Base-by-base conservation (phyloP, 73 alveolate genomes). In the Breviolum minutum region DNA sequence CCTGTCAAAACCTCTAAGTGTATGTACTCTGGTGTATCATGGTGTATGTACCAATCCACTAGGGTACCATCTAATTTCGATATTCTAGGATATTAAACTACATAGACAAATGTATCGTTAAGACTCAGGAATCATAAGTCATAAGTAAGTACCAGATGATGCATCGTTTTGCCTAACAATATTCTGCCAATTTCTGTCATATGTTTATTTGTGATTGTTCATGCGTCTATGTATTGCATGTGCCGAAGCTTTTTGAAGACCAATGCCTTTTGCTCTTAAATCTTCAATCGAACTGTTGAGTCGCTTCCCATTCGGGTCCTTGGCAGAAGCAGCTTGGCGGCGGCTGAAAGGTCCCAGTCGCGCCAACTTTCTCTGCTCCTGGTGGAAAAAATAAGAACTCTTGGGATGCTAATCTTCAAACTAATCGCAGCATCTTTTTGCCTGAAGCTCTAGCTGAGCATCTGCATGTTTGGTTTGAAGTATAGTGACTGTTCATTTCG, bases 341-440 rank as follows among this genome's bases (percentile, higher is more conserved):
- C 92, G 92, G 92, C 92, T 83, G 92, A 83, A 83, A 26, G 92
- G 92, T 12, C 92, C 92, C 69, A 80, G 11, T 20, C 92, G 92
- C 26, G 92, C 92, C 22, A 83, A 74, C 92, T 83, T 81, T 70
- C 22, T 81, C 90, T 81, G 90, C 71, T 81, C 90, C 66, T 62
- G 22, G 73, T 14, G 24, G n/a, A 14, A 68, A 14, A 68, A 2
- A 17, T 11, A 17, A 66, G 74, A 66, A 66, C 74, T 66, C 24
- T 11, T 11, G 74, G 17, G 74, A 17, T 11, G 74, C 24, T 17
- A 66, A 17, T 66, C 17, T 17, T 66, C n/a, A n/a, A n/a, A n/a
- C n/a, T n/a, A n/a, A n/a, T 40, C 54, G 54, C 54, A 40, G 54
- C 54, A 68, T 17, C 8, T 68, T 68, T 22, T 68, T 68, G 6